Conservation (phyloP, 2,329 filamentous ascomycete genomes). For the Penicillium digitatum region DNA sequence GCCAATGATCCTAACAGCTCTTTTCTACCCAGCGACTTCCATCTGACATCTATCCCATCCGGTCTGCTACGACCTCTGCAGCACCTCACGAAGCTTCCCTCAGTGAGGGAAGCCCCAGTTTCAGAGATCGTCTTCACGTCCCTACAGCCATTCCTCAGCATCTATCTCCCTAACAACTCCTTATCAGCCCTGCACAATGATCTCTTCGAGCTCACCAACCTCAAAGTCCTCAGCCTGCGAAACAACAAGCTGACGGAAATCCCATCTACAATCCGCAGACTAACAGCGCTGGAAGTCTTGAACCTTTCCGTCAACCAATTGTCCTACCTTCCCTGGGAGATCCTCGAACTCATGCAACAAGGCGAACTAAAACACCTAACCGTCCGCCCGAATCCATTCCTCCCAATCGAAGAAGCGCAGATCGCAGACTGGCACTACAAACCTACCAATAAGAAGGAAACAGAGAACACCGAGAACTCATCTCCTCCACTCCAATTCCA, state of each 20-base stretch:
- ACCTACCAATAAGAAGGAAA: neutral
- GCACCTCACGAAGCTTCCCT: conserved; percentile 41
- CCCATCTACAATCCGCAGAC: conserved; percentile 39
- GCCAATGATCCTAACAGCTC: neutral
- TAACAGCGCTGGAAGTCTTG: conserved; percentile 43
- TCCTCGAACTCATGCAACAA: conserved; percentile 40
- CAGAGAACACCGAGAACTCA: conserved; percentile 1
- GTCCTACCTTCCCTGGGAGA: conserved; percentile 43
- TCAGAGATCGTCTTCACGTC: conserved; percentile 39
- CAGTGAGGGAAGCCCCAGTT: conserved; percentile 31
- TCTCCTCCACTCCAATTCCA: conserved; percentile 10
- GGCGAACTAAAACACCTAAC: conserved; percentile 39
- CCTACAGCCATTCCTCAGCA: conserved; percentile 41
- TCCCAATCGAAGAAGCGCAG: conserved; percentile 28
- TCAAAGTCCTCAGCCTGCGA: conserved; percentile 46
- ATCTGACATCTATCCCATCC: conserved; percentile 30
- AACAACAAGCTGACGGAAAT: conserved; percentile 45
- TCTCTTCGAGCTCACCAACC: conserved; percentile 40
- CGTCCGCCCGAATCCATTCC: conserved; percentile 41
- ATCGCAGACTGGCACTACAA: conserved; percentile 34
- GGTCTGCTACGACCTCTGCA: conserved; percentile 37
- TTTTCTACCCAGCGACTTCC: conserved; percentile 26
- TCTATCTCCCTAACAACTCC: conserved; percentile 45
- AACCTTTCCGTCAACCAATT: conserved; percentile 46
- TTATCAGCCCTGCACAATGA: conserved; percentile 38